These are phyloP conservation scores for Echinosophora koreensis DNA, from an alignment of 306 rosid species.

Conservation along the genomic window DNA sequence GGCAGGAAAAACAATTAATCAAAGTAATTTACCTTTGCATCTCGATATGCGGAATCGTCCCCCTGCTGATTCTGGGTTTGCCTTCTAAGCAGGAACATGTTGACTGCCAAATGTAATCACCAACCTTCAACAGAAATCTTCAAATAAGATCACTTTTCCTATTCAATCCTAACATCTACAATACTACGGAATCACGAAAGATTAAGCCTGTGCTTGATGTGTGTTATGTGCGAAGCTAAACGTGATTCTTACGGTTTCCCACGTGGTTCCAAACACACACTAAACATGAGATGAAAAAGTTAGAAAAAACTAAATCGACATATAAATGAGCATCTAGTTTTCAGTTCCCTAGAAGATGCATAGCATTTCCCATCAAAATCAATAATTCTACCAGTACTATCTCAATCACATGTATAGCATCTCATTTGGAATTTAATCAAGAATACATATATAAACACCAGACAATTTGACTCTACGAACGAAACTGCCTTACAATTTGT, in stretches of 20 bases:
- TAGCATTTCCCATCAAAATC: slow-evolving; percentile 1
- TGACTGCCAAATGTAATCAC: slow-evolving; percentile 44
- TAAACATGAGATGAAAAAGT: slow-evolving; percentile 1
- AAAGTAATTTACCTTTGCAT: slow-evolving; percentile 62
- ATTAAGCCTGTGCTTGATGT: not conserved
- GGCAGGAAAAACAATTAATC: not conserved
- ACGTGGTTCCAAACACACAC: too few relatives aligned
- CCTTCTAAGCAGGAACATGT: slow-evolving; percentile 72
- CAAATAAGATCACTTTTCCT: slow-evolving; percentile 30
- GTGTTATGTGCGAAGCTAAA: too few relatives aligned
- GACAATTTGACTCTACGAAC: not conserved
- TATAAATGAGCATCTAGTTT: not conserved
- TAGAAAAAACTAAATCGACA: not conserved
- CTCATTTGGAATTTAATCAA: not conserved
- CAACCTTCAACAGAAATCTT: slow-evolving; percentile 50
- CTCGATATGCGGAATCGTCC: slow-evolving; percentile 60
- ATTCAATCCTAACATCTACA: not conserved
- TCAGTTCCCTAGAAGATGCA: slow-evolving; percentile 17
- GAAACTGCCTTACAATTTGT: not conserved
- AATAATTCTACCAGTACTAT: slow-evolving; percentile 1
- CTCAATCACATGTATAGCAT: slow-evolving; percentile 15
- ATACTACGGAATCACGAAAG: slow-evolving; percentile 6
- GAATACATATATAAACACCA: slow-evolving; percentile 3
- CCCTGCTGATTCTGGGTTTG: slow-evolving; percentile 60
- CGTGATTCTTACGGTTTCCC: too few relatives aligned